Percentiles rank a stretch among this genome's conserved stretches.
Evolutionary conservation across 2,329 filamentous ascomycete genomes (phyloP).

Genomic region (Alternaria burnsii): DNA sequence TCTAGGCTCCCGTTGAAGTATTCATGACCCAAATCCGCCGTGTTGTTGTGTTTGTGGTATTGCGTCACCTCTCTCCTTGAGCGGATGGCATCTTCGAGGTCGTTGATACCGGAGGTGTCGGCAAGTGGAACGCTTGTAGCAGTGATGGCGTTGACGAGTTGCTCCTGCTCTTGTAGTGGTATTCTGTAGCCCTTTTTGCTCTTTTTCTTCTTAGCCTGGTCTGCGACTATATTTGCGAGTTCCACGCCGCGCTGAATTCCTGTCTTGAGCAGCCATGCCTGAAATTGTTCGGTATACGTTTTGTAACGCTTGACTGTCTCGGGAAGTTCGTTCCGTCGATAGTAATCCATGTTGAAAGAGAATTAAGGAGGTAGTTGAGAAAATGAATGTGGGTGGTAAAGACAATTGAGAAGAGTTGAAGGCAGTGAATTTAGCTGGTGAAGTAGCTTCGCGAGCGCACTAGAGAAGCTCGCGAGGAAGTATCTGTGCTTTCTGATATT

Average conservation of each 20-base stretch:
- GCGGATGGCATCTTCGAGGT: slow-evolving; percentile 30
- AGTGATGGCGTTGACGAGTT: slow-evolving; percentile 22
- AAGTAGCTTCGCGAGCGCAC: neutral
- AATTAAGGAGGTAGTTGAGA: neutral
- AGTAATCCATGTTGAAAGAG: slow-evolving; percentile 22
- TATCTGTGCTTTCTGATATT: slow-evolving; percentile 1
- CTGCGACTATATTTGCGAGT: slow-evolving; percentile 4
- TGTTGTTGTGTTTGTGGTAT: slow-evolving; percentile 12
- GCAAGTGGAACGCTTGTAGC: slow-evolving; percentile 14
- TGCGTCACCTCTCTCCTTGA: slow-evolving; percentile 25
- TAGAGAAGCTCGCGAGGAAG: neutral
- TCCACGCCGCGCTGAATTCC: slow-evolving; percentile 24
- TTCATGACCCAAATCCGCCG: slow-evolving; percentile 19
- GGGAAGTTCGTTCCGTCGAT: slow-evolving; percentile 24
- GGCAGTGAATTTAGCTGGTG: neutral
- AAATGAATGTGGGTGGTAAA: neutral
- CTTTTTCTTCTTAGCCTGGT: slow-evolving; percentile 8
- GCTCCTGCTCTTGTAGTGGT: slow-evolving; percentile 9
- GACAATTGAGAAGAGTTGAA: neutral
- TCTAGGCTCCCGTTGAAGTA: slow-evolving; percentile 17
- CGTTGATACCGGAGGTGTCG: slow-evolving; percentile 21
- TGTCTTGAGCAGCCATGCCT: slow-evolving; percentile 26
- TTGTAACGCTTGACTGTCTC: slow-evolving; percentile 30
- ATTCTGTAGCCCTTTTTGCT: slow-evolving; percentile 16
- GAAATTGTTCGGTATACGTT: slow-evolving; percentile 17